Conservation (phyloP, 2,329 filamentous ascomycete species). For the Penicillium sp. region DNA sequence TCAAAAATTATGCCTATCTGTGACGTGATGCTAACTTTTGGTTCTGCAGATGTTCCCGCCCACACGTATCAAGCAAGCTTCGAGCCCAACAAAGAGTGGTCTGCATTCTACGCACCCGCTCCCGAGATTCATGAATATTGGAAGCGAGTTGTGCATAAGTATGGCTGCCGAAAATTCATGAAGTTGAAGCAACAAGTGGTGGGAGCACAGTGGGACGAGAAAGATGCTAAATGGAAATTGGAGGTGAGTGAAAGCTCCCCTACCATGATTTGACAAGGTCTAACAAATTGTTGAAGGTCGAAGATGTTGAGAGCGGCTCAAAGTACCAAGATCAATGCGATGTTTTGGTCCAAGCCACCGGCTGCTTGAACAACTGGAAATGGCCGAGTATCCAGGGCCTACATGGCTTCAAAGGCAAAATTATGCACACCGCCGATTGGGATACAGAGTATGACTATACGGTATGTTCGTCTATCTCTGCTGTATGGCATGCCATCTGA, state of each 20-base stretch:
- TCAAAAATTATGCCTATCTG: not conserved
- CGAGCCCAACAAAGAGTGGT: conserved; percentile 50
- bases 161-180: conserved; percentile 49
- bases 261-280: not conserved
- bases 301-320: conserved; percentile 22
- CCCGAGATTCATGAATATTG: conserved; percentile 53
- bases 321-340: conserved; percentile 30
- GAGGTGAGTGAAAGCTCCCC: conserved; percentile 14
- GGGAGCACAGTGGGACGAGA: conserved; percentile 46
- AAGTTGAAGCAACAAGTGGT: conserved; percentile 48
- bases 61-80: conserved; percentile 54
- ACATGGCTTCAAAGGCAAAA: conserved; percentile 46
- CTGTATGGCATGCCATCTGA: not conserved
- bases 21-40: too few relatives aligned
- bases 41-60: conserved; percentile 43
- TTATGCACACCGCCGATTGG: conserved; percentile 49
- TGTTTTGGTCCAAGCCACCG: conserved; percentile 40
- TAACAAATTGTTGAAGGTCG: conserved; percentile 15
- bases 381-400: conserved; percentile 51
- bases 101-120: conserved; percentile 49
- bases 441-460: conserved; percentile 37
- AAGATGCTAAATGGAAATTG: conserved; percentile 28
- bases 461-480: conserved; percentile 11
- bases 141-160: conserved; percentile 45
- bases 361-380: conserved; percentile 44